These are phyloP conservation scores for Aspergillus sclerotiicarbonarius DNA, from an alignment of 495 filamentous ascomycete genomes.

Conservation along the genomic window DNA sequence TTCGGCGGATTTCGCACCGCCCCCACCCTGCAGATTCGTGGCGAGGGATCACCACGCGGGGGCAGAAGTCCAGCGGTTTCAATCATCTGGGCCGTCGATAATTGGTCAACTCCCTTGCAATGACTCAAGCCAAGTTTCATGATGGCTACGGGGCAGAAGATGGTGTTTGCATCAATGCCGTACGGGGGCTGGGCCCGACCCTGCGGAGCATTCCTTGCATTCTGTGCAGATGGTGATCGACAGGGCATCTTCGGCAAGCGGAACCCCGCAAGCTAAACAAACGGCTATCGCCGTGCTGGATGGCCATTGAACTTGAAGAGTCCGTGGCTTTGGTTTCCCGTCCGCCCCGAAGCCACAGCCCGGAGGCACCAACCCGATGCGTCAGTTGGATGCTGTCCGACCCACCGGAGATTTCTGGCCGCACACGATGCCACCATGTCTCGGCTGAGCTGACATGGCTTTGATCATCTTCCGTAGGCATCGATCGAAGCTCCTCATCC, in stretches of 20 bases:
- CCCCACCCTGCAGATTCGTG: no score
- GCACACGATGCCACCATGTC: constrained; percentile 3
- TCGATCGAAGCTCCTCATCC: not conserved
- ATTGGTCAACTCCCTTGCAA: no score
- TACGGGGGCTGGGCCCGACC: constrained; percentile 6
- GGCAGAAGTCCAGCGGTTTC: no score
- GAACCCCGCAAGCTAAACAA: not conserved
- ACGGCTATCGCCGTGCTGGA: not conserved
- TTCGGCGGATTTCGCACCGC: no score
- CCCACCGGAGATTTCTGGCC: not conserved
- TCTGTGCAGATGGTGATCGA: not conserved
- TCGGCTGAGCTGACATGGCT: constrained; percentile 3
- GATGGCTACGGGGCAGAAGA: not conserved
- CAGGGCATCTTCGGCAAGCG: not conserved
- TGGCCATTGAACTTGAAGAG: not conserved
- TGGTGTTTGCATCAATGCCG: constrained; percentile 2
- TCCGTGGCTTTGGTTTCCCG: not conserved
- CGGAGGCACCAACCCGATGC: constrained; percentile 11
- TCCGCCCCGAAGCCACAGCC: not conserved
- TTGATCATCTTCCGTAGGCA: constrained; percentile 6
- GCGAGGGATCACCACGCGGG: no score
- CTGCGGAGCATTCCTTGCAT: constrained; percentile 4
- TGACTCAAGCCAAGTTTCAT: no score
- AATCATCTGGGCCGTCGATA: no score
- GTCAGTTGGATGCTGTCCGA: constrained; percentile 2